These are phyloP conservation scores for Ganoderma lingzhi DNA, from an alignment of 1,284 basidiomycete species.

Conservation along the genomic window DNA sequence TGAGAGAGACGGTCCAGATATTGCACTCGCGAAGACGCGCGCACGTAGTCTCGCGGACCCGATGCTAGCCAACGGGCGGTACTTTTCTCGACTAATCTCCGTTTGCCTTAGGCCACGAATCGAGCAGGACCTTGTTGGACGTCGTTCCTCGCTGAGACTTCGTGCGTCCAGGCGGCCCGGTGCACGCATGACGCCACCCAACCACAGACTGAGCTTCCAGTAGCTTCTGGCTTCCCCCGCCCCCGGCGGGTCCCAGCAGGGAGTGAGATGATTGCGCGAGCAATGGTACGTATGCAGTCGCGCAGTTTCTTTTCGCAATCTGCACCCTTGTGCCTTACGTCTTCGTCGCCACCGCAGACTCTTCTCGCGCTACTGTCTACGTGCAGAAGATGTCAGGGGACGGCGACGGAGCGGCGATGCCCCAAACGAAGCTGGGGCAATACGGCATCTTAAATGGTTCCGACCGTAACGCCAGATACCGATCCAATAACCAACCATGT, in stretches of 20 bases:
- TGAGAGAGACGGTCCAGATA: constrained; percentile 1
- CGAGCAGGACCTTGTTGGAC: background rate
- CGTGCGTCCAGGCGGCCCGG: background rate
- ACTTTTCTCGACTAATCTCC: background rate
- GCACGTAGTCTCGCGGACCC: background rate
- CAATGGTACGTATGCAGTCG: background rate
- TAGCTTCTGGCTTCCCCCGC: background rate
- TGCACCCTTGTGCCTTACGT: background rate
- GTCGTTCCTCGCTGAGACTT: background rate
- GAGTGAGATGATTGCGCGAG: background rate
- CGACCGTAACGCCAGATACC: background rate
- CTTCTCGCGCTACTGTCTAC: background rate
- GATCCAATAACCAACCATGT: background rate
- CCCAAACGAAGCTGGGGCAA: background rate
- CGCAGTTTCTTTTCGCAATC: background rate
- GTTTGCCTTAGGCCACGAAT: background rate
- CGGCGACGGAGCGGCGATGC: constrained; percentile 1
- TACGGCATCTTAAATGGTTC: background rate
- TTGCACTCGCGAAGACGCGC: background rate
- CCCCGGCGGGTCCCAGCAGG: background rate
- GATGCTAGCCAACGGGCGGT: background rate
- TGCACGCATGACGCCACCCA: background rate
- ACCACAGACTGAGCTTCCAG: background rate
- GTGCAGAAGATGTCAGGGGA: background rate
- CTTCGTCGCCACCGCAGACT: background rate